Conservation (phyloP, 1,284 basidiomycete species). For the Lignosus rhinocerotis region DNA sequence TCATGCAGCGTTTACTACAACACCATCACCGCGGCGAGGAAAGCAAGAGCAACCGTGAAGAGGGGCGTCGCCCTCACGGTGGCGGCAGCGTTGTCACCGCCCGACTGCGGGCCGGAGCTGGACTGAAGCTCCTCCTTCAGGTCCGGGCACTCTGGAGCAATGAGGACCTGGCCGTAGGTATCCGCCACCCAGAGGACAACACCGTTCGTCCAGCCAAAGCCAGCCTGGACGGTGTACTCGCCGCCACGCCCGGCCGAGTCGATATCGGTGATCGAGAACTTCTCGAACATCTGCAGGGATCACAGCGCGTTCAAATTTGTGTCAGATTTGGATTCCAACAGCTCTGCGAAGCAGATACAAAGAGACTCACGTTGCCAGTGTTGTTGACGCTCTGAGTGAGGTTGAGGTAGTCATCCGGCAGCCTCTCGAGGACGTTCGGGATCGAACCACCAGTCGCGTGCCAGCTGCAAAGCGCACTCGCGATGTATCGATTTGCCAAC, state of each 20-base stretch:
- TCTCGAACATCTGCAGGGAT: conserved; percentile 82
- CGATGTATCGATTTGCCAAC: conserved; percentile 80
- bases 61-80: neutral
- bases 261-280: conserved; percentile 75
- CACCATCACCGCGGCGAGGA: neutral
- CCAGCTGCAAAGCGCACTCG: conserved; percentile 88
- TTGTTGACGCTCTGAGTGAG: conserved; percentile 69
- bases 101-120: neutral
- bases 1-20: neutral
- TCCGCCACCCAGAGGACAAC: conserved; percentile 77
- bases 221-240: conserved; percentile 78
- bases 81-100: conserved; percentile 1
- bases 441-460: conserved; percentile 84
- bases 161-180: conserved; percentile 67
- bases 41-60: neutral
- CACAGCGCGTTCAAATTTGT: too few relatives aligned
- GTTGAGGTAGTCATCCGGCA: conserved; percentile 74
- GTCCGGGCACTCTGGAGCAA: conserved; percentile 65
- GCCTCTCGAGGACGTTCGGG: conserved; percentile 61
- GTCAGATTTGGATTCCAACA: neutral
- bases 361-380: conserved; percentile 63
- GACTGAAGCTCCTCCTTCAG: conserved; percentile 27
- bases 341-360: conserved; percentile 1
- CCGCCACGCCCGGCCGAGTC: conserved; percentile 86
- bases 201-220: conserved; percentile 89